Conservation (phyloP, 2,329 filamentous ascomycete genomes). For the Pseudogymnoascus sp. region DNA sequence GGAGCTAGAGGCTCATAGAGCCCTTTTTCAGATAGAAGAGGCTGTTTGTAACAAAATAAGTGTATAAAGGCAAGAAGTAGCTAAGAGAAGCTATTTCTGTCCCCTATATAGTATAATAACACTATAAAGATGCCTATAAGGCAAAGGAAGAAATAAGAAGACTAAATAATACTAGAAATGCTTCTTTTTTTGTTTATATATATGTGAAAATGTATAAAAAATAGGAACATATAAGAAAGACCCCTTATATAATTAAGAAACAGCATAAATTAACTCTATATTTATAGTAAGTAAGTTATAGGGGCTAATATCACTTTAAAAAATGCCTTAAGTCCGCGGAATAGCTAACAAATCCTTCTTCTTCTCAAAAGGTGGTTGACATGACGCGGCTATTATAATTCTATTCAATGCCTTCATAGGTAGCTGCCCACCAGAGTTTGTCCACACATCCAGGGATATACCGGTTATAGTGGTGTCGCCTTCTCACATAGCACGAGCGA, state of each 20-base stretch:
- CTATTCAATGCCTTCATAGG: no score
- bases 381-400: no score
- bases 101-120: neutral
- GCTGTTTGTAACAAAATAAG: neutral
- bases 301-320: no score
- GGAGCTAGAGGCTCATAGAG: neutral
- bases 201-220: neutral
- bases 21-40: neutral
- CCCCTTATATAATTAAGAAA: neutral
- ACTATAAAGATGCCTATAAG: neutral
- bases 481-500: no score
- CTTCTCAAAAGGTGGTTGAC: no score
- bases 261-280: no score
- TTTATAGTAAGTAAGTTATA: no score
- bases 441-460: no score
- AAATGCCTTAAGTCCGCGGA: no score
- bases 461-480: no score
- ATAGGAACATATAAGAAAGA: neutral
- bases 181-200: neutral
- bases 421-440: no score
- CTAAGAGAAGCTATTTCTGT: neutral
- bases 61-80: neutral
- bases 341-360: no score
- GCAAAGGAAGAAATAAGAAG: neutral
- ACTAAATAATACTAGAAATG: neutral